Base-by-base conservation (phyloP, 257 asterid species). In the Coffea eugenioides region DNA sequence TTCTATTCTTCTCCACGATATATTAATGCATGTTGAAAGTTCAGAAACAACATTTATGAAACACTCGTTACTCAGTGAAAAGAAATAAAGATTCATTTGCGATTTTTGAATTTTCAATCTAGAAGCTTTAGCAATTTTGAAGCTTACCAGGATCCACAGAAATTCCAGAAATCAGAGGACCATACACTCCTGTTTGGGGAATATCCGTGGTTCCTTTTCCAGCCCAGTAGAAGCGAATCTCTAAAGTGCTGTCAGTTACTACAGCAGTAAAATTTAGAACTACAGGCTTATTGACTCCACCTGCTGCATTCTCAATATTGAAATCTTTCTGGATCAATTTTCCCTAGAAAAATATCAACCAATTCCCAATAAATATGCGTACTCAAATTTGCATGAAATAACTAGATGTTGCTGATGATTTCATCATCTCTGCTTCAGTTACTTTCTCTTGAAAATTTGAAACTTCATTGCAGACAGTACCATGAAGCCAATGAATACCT, bases 291-390 rank as follows among this genome's bases (percentile, higher is more conserved):
- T 88, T 87, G 57, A 86, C 95, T 84, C 97, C 99, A 69, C 90
- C 94, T 49, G 99, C 98, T 85, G 83, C 92, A 5, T 80, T 86
- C 83, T 79, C 92, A 74, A 95, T 95, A 82, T 93, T 89, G 88
- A 95, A 95, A 84, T 93, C 95, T 88, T 90, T 87, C 81, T 76
- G 77, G 76, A 87, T 91, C 87, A 77, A 76, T 41, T 71, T 85
- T 61, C 92, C 97, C 98, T 94, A 90, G 20, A 80, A 81, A 51
- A 46, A 62, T 71, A 16, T 25, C 45, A 75, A 12, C 18, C 27
- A 61, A 51, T 6, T 10, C 27, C 62, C 72, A 41, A 52, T 14
- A 1, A 12, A 21, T 43, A 25, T 12, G 72, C 27, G 45, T 4
- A 23, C 43, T 8, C n/a, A 6, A 27, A 27, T 61, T 61, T 61